Conservation (phyloP, 192 early-diverging fungal genomes). For the Dispira parvispora region DNA sequence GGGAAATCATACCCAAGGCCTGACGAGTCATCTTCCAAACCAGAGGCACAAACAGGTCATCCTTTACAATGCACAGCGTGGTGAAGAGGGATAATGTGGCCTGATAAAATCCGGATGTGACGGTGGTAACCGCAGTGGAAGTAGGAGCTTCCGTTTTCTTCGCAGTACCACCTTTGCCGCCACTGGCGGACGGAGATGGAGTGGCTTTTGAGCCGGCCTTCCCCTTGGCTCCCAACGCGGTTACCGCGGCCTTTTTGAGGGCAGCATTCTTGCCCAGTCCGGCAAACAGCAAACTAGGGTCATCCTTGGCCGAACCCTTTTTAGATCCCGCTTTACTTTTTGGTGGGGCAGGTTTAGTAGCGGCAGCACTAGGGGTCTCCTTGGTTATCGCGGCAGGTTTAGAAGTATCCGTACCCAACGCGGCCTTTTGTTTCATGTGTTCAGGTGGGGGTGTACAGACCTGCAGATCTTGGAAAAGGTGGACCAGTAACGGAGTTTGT, state of each 20-base stretch:
- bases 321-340: neutral
- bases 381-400: neutral
- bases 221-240: neutral
- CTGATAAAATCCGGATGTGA: neutral
- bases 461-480: neutral
- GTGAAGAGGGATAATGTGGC: neutral
- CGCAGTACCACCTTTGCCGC: neutral
- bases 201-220: neutral
- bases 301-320: neutral
- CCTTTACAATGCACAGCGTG: neutral
- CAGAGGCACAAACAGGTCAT: neutral
- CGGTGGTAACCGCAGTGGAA: neutral
- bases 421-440: neutral
- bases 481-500: neutral
- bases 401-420: neutral
- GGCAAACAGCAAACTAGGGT: neutral
- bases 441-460: neutral
- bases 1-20: neutral
- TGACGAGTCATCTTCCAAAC: neutral
- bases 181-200: neutral
- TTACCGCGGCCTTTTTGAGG: neutral
- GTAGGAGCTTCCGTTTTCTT: neutral
- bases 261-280: neutral
- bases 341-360: neutral
- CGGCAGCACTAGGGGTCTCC: neutral